A percentile compares a stretch with the other conserved stretches of the same genome.
Evolutionary conservation across 2,329 filamentous ascomycete species (phyloP).

Genomic region (Pseudogymnoascus sp.): DNA sequence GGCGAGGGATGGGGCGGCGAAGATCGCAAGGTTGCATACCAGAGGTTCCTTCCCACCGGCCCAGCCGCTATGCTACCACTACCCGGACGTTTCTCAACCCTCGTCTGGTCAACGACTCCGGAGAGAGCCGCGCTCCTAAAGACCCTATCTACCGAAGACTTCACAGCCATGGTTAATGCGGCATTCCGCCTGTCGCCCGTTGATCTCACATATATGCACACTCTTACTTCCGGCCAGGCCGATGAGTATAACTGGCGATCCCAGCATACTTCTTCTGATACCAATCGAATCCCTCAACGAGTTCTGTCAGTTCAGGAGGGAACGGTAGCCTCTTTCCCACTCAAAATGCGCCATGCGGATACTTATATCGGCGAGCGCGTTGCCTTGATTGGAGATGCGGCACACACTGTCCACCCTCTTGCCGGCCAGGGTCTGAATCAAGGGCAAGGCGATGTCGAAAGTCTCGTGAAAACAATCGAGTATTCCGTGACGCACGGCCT

Average conservation of each 20-base stretch:
- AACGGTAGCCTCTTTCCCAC: constrained; percentile 81
- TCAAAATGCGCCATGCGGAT: constrained; percentile 88
- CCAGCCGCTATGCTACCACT: constrained; percentile 88
- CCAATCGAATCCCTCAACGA: constrained; percentile 55
- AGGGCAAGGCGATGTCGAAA: constrained; percentile 81
- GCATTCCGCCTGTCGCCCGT: constrained; percentile 76
- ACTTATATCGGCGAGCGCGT: constrained; percentile 87
- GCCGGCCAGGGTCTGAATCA: constrained; percentile 93
- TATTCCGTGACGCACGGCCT: constrained; percentile 75
- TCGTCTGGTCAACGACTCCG: constrained; percentile 93
- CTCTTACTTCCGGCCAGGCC: constrained; percentile 49
- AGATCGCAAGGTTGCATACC: constrained; percentile 72
- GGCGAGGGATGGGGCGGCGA: constrained; percentile 50
- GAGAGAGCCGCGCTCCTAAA: constrained; percentile 74
- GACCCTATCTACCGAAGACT: constrained; percentile 63
- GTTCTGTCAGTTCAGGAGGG: constrained; percentile 69
- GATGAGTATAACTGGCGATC: constrained; percentile 83
- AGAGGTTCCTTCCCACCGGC: constrained; percentile 88
- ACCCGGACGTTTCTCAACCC: constrained; percentile 72
- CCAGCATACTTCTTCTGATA: constrained; percentile 57
- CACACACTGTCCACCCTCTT: constrained; percentile 90
- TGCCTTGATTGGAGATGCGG: constrained; percentile 87
- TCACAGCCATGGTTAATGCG: constrained; percentile 84
- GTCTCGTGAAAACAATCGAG: constrained; percentile 67
- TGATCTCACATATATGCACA: constrained; percentile 80